Evolutionary conservation across 2,329 filamentous ascomycete species (phyloP), one percentile per base, ranked within the genome.

Genomic region (Byssothecium circinans): DNA sequence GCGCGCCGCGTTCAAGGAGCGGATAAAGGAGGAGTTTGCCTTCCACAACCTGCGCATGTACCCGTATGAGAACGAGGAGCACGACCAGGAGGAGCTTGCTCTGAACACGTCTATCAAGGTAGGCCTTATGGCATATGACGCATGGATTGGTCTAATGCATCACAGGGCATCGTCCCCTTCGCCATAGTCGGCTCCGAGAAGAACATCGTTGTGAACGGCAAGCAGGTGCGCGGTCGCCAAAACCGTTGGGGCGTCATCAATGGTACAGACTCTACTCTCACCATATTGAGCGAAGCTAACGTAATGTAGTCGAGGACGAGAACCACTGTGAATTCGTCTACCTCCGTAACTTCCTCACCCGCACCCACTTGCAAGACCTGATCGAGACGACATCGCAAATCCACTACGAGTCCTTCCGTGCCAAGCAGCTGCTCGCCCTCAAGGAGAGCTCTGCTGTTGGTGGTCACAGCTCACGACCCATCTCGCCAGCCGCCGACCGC

Each of bases 21-120:
- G 77, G 74, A 99, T 99, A 81, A 96, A 96, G 88, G 94, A 97
- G 81, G 94, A 99, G 75, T 99, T 99, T 74, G 81, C 89, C 49
- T 99, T 99, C 87, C 94, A 99, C 84, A 97, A 97, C 82, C 84
- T 99, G 69, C 92, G 96, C 82, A 99, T 99, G 94, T 99, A 95
- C 81, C 94, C 94, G 52, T 99, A 99, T 75, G 94, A 99, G 75
- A 97, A 96, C 72, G 94, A 99, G 67, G 94, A 99, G 81, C 87
- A 97, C 64, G 94, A 99, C 70, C 88, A 94, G 57, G 94, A 99
- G 80, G 94, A 99, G 80, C 87, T 90, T 65, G 86, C 86, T 53
- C 81, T 95, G 76, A 97, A 97, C 78, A 85, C 84, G 50, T 89
- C 95, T 72, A 99, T 99, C 79, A 97, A 97, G 88, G 91, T 95